Evolutionary conservation across 2,329 filamentous ascomycete species (phyloP).

Genomic region (Botryosphaeria dothidea): DNA sequence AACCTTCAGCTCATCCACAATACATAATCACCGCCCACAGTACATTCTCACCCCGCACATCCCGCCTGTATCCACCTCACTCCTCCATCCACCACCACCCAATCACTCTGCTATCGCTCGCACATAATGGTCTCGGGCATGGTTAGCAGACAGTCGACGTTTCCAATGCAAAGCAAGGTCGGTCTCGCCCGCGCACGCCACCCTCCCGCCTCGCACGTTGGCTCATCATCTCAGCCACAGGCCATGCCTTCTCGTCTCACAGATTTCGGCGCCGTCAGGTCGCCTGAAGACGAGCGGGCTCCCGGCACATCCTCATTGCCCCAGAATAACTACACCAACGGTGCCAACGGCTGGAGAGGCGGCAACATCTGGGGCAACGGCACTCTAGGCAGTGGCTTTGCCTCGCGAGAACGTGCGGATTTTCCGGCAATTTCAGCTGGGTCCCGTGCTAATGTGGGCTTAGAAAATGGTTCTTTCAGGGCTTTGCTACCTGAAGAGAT

Average conservation of each 20-base stretch:
- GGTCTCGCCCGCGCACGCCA: constrained; percentile 5
- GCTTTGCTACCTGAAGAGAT: constrained; percentile 33
- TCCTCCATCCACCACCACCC: background rate
- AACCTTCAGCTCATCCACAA: constrained; percentile 26
- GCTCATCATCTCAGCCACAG: constrained; percentile 1
- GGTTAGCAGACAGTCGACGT: constrained; percentile 18
- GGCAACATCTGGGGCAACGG: constrained; percentile 39
- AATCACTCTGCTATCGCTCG: background rate
- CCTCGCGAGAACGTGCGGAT: constrained; percentile 28
- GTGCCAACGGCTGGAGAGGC: constrained; percentile 28
- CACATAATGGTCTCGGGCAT: constrained; percentile 20
- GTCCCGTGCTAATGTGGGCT: constrained; percentile 4
- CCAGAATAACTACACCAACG: constrained; percentile 20
- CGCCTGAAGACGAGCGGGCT: constrained; percentile 16
- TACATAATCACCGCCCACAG: constrained; percentile 24
- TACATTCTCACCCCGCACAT: constrained; percentile 13
- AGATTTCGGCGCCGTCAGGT: constrained; percentile 13
- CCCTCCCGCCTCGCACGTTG: background rate
- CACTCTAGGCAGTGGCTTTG: constrained; percentile 30
- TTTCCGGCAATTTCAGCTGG: background rate
- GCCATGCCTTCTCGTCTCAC: constrained; percentile 17
- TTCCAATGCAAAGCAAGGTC: constrained; percentile 18
- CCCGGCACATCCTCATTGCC: constrained; percentile 21
- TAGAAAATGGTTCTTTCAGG: constrained; percentile 33
- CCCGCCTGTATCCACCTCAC: constrained; percentile 3